Percentiles rank a stretch among this genome's conserved stretches.
Conservation (phyloP, 768 basidiomycete species). For the Suillus decipiens region DNA sequence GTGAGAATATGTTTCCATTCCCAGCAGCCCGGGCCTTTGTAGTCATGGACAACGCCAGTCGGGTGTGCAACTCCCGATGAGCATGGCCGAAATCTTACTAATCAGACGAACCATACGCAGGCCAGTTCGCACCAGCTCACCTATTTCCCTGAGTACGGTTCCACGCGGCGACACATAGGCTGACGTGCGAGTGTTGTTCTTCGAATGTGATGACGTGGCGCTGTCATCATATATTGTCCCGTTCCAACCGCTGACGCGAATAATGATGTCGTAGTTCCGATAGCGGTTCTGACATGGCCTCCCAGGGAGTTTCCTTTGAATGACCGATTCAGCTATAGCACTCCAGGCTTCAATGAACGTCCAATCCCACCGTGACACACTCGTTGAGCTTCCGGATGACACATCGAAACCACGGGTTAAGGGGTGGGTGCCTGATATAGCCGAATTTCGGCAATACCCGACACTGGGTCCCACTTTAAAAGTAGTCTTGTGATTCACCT, state of each 20-base stretch:
- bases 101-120: neutral
- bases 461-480: neutral
- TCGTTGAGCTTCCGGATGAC: too few relatives aligned
- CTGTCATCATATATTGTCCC: neutral
- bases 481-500: neutral
- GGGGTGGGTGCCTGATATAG: neutral
- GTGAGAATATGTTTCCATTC: constrained; percentile 3
- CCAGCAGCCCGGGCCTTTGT: neutral
- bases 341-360: neutral
- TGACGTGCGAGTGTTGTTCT: constrained; percentile 37
- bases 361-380: neutral
- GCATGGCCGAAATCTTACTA: neutral
- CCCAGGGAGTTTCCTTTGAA: neutral
- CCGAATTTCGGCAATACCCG: neutral
- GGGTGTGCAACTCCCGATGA: too few relatives aligned
- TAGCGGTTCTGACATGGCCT: neutral
- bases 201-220: constrained; percentile 24
- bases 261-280: neutral
- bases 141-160: constrained; percentile 15
- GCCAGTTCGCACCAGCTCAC: constrained; percentile 13
- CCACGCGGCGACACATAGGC: neutral
- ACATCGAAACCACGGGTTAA: too few relatives aligned
- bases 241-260: neutral
- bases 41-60: neutral
- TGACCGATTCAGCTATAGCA: neutral